A percentile compares a stretch with the other conserved stretches of the same genome.
Conservation (phyloP, 2,329 filamentous ascomycete genomes). For the Microascus cirrosus region DNA sequence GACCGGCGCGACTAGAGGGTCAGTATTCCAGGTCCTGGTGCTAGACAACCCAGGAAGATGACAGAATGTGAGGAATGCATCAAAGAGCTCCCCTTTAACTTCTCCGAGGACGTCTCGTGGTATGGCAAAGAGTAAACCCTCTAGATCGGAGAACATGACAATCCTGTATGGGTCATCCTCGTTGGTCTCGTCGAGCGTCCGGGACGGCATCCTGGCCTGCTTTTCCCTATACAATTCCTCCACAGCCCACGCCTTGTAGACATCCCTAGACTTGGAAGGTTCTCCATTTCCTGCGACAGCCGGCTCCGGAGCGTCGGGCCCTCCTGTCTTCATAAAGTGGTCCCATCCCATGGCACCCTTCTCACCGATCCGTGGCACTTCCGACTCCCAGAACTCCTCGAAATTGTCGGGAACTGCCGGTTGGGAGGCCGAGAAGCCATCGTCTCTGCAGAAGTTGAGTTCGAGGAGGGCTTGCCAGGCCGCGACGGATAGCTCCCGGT, state of each 20-base stretch:
- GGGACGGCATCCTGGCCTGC: slow-evolving; percentile 51
- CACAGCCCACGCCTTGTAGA: slow-evolving; percentile 38
- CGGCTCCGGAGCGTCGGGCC: slow-evolving; percentile 28
- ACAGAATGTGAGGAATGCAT: slow-evolving; percentile 62
- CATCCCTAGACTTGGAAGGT: slow-evolving; percentile 23
- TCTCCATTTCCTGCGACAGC: slow-evolving; percentile 11
- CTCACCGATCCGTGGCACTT: slow-evolving; percentile 71
- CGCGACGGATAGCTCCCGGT: slow-evolving; percentile 62
- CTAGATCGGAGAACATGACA: slow-evolving; percentile 68
- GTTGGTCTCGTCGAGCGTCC: slow-evolving; percentile 61
- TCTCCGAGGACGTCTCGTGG: slow-evolving; percentile 22
- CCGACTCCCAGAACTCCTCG: slow-evolving; percentile 77
- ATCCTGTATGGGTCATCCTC: slow-evolving; percentile 78
- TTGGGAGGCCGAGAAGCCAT: slow-evolving; percentile 15
- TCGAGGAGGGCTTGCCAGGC: slow-evolving; percentile 80
- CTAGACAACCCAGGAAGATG: slow-evolving; percentile 41
- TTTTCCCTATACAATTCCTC: slow-evolving; percentile 40
- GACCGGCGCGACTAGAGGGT: slow-evolving; percentile 36
- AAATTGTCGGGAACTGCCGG: slow-evolving; percentile 29
- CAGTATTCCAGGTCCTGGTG: slow-evolving; percentile 25
- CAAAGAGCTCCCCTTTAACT: slow-evolving; percentile 40
- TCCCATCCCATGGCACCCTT: slow-evolving; percentile 58
- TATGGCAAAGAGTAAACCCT: slow-evolving; percentile 46
- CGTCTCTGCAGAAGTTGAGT: slow-evolving; percentile 48
- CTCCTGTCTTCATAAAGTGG: slow-evolving; percentile 27